Percentiles rank a stretch among this genome's conserved stretches.
These are phyloP conservation scores for Fusarium dimerum DNA, from an alignment of 2,329 filamentous ascomycete genomes.

Conservation along the genomic window DNA sequence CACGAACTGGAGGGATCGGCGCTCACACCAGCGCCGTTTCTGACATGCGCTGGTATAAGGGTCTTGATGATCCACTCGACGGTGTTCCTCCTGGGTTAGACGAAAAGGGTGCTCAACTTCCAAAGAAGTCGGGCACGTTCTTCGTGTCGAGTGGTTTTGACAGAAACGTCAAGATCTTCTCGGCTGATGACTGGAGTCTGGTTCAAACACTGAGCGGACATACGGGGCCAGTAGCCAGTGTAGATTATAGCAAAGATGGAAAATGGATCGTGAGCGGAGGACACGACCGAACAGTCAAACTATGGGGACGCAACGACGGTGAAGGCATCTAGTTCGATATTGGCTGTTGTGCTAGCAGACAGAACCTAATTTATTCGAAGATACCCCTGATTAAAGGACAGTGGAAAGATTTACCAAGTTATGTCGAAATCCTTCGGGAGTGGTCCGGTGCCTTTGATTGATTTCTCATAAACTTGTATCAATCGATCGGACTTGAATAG, in stretches of 20 bases:
- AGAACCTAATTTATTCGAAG: slow-evolving; percentile 20
- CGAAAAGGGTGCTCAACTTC: slow-evolving; percentile 65
- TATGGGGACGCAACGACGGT: slow-evolving; percentile 87
- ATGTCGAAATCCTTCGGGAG: no score
- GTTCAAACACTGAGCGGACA: slow-evolving; percentile 88
- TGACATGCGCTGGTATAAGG: slow-evolving; percentile 92
- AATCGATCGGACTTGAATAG: no score
- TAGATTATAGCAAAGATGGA: slow-evolving; percentile 82
- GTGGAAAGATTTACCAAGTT: no score
- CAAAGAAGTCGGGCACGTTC: slow-evolving; percentile 88
- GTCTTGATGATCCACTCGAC: slow-evolving; percentile 70
- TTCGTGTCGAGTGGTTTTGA: slow-evolving; percentile 92
- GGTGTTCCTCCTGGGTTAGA: slow-evolving; percentile 61
- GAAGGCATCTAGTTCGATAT: slow-evolving; percentile 45
- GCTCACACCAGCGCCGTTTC: slow-evolving; percentile 91
- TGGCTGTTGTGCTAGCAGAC: slow-evolving; percentile 13
- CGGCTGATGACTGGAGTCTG: slow-evolving; percentile 91
- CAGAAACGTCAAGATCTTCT: slow-evolving; percentile 93
- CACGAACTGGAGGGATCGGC: slow-evolving; percentile 79
- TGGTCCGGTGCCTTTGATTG: no score
- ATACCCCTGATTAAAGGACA: slow-evolving; percentile 24
- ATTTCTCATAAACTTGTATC: no score
- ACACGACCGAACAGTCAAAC: slow-evolving; percentile 91
- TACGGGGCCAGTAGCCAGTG: slow-evolving; percentile 86
- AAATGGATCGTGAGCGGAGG: slow-evolving; percentile 94